Evolutionary conservation across 441 rosid genomes (phyloP), one percentile per base, ranked within the genome.

Genomic region (Arabidopsis lyrata): DNA sequence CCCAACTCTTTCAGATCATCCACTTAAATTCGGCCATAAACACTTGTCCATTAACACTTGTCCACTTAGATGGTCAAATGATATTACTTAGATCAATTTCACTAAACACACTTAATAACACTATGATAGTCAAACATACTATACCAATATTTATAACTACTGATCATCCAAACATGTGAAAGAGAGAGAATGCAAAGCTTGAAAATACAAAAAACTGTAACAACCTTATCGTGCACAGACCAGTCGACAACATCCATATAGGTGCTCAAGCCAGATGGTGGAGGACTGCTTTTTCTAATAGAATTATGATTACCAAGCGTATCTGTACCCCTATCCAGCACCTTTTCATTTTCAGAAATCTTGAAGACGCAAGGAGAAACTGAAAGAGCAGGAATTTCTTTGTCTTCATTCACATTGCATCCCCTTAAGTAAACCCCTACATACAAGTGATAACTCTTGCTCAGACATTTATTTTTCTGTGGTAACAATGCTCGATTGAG

Each of bases 341-440:
- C 72, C 70, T 85, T 87, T 66, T 86, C 88, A 74, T 85, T 87
- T 57, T 73, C 85, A 66, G 73, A 77, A 72, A 83, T 77, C 89
- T 87, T 88, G 75, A 93, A 87, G 74, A 82, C 76, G 73, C 96
- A 88, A 52, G 96, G 98, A 75, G 91, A 96, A 70, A 96, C 86
- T 27, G 87, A 88, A 59, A 86, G 74, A 15, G 77, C 59, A 45
- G 85, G 56, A 83, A 84, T 48, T 66, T 87, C 86, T 77, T 82
- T 91, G 84, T 82, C 77, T 74, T 81, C 63, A 49, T 75, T 70
- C 62, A 72, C 68, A 70, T 59, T 76, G 77, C 75, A 84, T 38
- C 80, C 82, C 84, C 85, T 88, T 42, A 96, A 15, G 78, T 82
- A 80, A 76, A 93, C 86, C 97, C 97, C 99, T 96, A 89, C 79